Percentiles rank a stretch among this genome's conserved stretches.
Evolutionary conservation across 495 filamentous ascomycete species (phyloP).

Genomic region (Rhypophila decipiens): DNA sequence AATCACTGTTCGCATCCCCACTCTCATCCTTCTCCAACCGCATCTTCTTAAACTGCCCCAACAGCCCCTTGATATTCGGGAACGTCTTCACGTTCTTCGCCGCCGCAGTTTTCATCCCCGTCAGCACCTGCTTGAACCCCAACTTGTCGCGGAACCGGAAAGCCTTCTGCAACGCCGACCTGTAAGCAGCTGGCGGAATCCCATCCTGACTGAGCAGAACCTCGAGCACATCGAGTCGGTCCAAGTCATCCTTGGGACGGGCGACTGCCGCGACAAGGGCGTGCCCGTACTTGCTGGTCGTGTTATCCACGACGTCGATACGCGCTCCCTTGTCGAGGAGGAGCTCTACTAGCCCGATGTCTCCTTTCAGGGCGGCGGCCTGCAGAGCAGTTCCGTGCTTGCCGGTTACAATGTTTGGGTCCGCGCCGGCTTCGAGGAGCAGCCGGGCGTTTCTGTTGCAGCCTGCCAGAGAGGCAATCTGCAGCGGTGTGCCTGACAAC

Average conservation of each 20-base stretch:
- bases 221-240: slow-evolving; percentile 2
- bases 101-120: slow-evolving; percentile 1
- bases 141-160: slow-evolving; percentile 4
- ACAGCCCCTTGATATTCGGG: slow-evolving; percentile 6
- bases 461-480: not conserved
- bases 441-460: slow-evolving; percentile 10
- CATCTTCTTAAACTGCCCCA: slow-evolving; percentile 7
- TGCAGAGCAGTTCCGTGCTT: slow-evolving; percentile 8
- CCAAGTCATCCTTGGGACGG: slow-evolving; percentile 5
- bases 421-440: not conserved
- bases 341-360: not conserved
- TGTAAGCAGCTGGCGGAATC: slow-evolving; percentile 4
- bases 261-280: slow-evolving; percentile 5
- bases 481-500: slow-evolving; percentile 5
- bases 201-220: too few relatives aligned
- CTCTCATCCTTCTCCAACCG: slow-evolving; percentile 1
- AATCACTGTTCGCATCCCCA: slow-evolving; percentile 7
- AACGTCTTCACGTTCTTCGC: slow-evolving; percentile 5
- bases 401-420: slow-evolving; percentile 4
- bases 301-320: slow-evolving; percentile 1
- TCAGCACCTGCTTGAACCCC: slow-evolving; percentile 5
- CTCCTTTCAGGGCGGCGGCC: slow-evolving; percentile 7
- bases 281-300: slow-evolving; percentile 2
- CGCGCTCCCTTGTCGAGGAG: slow-evolving; percentile 1
- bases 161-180: slow-evolving; percentile 5